Percentiles rank a stretch among this genome's conserved stretches.
Conservation (phyloP, 192 early-diverging fungal genomes). For the Thamnidium elegans region DNA sequence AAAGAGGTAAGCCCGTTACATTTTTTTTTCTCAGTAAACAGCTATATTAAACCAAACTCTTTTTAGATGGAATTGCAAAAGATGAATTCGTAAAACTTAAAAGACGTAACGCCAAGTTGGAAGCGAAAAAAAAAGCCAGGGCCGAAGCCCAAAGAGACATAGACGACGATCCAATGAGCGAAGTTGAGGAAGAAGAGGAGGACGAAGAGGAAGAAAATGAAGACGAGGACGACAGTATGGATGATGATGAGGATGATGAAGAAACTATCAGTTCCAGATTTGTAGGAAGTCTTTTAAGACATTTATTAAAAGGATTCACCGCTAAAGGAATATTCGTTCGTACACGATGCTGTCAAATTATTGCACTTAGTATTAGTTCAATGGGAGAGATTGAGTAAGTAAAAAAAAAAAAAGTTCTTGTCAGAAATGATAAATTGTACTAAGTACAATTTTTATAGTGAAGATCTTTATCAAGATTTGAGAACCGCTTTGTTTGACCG, state of each 20-base stretch:
- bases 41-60: background rate
- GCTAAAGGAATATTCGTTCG: conserved; percentile 79
- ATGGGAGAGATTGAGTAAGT: conserved; percentile 76
- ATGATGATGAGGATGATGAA: conserved; percentile 41
- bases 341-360: conserved; percentile 71
- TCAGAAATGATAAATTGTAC: background rate
- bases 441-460: conserved; percentile 40
- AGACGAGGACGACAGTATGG: conserved; percentile 19
- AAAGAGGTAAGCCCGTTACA: conserved; percentile 48
- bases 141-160: conserved; percentile 15
- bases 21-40: conserved; percentile 1
- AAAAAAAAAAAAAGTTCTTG: no score
- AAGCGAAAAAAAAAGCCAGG: conserved; percentile 10
- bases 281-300: conserved; percentile 64
- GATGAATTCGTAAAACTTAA: background rate
- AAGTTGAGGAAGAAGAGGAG: conserved; percentile 41
- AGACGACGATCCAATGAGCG: conserved; percentile 30
- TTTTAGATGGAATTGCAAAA: conserved; percentile 6
- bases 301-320: conserved; percentile 72
- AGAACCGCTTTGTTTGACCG: conserved; percentile 66
- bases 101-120: background rate
- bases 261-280: conserved; percentile 68
- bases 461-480: conserved; percentile 71
- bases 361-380: conserved; percentile 68
- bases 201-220: background rate